Evolutionary conservation across 352 stramenopile genomes (phyloP).

Genomic region (Globisporangium mamillatum): DNA sequence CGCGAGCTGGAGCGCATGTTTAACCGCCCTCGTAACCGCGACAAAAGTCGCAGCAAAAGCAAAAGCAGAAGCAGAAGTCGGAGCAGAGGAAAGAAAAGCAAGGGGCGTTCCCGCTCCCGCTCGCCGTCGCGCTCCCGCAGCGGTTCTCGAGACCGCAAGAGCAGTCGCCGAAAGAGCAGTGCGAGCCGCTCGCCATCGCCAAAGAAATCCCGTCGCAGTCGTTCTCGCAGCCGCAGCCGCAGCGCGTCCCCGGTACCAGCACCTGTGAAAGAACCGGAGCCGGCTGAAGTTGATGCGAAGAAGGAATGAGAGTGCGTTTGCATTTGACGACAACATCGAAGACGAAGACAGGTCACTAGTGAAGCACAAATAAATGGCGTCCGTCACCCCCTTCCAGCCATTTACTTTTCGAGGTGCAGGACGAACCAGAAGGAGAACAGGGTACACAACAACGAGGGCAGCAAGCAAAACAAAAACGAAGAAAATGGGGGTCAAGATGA

Average conservation of each 20-base stretch:
- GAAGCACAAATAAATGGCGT: not conserved
- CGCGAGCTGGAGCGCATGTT: conserved; percentile 85
- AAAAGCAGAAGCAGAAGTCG: conserved; percentile 47
- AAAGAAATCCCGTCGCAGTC: conserved; percentile 43
- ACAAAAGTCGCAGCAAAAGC: conserved; percentile 48
- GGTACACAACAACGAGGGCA: not conserved
- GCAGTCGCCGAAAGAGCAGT: conserved; percentile 36
- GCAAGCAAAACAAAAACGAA: not conserved
- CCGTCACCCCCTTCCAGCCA: not conserved
- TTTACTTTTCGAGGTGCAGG: not conserved
- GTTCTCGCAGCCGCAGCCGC: conserved; percentile 51
- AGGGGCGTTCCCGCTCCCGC: conserved; percentile 17
- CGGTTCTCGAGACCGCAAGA: conserved; percentile 35
- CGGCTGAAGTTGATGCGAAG: conserved; percentile 17
- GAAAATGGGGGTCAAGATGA: not conserved
- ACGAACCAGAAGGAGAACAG: not conserved
- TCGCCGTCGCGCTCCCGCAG: conserved; percentile 50
- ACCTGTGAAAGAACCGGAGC: conserved; percentile 16
- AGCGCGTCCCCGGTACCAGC: conserved; percentile 20
- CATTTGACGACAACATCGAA: not conserved
- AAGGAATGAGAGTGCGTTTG: conserved; percentile 9
- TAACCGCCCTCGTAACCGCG: conserved; percentile 45
- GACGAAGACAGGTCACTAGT: not conserved
- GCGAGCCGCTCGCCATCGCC: conserved; percentile 43
- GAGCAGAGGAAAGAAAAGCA: conserved; percentile 43